These are phyloP conservation scores for Pichia sp. DNA, from an alignment of 1,139 yeast species.

Conservation along the genomic window DNA sequence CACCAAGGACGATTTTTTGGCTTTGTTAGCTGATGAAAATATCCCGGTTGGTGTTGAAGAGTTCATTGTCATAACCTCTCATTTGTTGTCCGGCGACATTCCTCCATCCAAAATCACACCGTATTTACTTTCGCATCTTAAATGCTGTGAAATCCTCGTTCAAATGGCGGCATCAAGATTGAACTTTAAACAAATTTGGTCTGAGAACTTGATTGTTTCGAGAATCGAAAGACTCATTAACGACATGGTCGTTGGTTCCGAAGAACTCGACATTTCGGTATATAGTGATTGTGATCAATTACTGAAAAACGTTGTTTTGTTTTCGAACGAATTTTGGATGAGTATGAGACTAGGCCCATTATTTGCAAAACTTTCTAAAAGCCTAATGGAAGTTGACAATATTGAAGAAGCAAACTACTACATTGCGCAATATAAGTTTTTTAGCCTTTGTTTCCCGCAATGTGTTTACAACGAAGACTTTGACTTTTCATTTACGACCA, in stretches of 20 bases:
- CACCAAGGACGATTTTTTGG: constrained; percentile 11
- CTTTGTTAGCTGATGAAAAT: constrained; percentile 9
- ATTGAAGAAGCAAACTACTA: constrained; percentile 25
- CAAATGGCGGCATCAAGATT: constrained; percentile 20
- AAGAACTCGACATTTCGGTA: constrained; percentile 4
- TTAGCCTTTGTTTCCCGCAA: constrained; percentile 24
- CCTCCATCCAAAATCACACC: constrained; percentile 10
- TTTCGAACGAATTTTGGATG: constrained; percentile 22
- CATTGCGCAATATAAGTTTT: constrained; percentile 29
- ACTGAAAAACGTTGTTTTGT: constrained; percentile 12
- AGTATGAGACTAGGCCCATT: constrained; percentile 12
- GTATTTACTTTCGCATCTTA: constrained; percentile 12
- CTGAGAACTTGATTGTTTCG: constrained; percentile 15
- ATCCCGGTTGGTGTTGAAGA: constrained; percentile 13
- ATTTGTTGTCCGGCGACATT: constrained; percentile 7
- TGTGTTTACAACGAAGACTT: constrained; percentile 19
- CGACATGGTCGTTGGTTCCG: constrained; percentile 22
- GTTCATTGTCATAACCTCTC: constrained; percentile 14
- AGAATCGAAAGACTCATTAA: constrained; percentile 19
- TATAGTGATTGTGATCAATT: constrained; percentile 18
- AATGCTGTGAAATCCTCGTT: constrained; percentile 21
- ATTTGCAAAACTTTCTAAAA: constrained; percentile 4
- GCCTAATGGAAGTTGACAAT: constrained; percentile 15
- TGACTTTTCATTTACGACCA: constrained; percentile 6
- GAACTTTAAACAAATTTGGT: constrained; percentile 15